Base-by-base conservation (phyloP, 257 asterid genomes). In the Salvia rosmarinus region DNA sequence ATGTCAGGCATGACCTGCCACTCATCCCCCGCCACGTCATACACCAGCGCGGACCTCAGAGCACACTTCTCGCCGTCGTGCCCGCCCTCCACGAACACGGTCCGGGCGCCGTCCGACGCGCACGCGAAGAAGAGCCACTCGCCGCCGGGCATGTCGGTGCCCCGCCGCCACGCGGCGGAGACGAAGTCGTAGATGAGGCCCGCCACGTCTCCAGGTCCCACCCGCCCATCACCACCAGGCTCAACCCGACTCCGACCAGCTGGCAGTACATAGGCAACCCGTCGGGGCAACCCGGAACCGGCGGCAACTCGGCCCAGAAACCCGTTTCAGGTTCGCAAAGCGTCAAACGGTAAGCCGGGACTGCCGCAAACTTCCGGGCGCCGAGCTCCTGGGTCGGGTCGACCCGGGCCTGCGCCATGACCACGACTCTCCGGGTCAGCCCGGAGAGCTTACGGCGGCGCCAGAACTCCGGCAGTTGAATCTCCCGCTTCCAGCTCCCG, bases 231-330 rank as follows among this genome's bases (percentile, higher is more conserved):
- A 89, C 82, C 71, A 91, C 90, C 28, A 91, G 76, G 43, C 55
- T 78, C 85, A 62, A 19, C 68, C 97, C 97, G 5, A 79, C 89
- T 3, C 82, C 87, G 9, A 70, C 82, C 4, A 89, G 70, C 82
- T 75, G 96, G 47, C 96, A 86, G 59, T 87, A 87, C 91, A 89
- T 57, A 9, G 94, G 98, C 75, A 91, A 20, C 79, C 95, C 96
- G 10, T 67, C 81, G 0, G 83, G 14, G 11, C 12, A 67, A 0
- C 78, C 87, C 4, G 91, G 93, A 0, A 83, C 25, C 21, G 83
- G 81, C 35, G 95, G 93, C 50, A 91, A 57, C 55, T 84, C 87
- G 0, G 86, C 68, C 90, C 94, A 85, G 9, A 13, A 46, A 59
- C 95, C 94, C 23, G 91, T 77, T 5, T 86, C 88, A 9, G 96